Percentiles rank a stretch among this genome's conserved stretches.
phyloP scores from a whole-genome alignment of 2,329 filamentous ascomycete genomes.

The Dryadomyces quercivorus region DNA sequence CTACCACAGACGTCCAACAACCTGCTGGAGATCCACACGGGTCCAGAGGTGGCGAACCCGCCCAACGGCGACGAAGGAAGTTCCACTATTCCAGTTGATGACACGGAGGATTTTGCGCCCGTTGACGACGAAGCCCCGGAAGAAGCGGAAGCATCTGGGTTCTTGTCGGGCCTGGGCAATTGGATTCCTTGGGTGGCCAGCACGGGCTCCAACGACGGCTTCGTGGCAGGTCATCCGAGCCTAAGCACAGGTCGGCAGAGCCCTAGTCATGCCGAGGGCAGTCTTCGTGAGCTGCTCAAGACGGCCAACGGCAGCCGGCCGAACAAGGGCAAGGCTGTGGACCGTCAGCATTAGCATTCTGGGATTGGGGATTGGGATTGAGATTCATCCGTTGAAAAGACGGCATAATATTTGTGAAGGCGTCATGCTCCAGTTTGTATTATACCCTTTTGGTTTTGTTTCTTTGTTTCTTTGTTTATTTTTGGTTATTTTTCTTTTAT shows the following conservation, averaged over 20 bases:
- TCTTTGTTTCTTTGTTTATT: no score
- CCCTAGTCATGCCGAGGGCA: conserved; percentile 39
- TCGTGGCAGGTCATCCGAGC: neutral
- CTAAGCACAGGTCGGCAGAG: neutral
- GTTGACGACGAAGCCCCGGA: conserved; percentile 4
- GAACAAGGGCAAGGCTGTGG: conserved; percentile 16
- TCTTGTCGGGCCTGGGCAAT: conserved; percentile 27
- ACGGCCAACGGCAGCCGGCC: conserved; percentile 16
- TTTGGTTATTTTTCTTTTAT: neutral
- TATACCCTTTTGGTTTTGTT: neutral
- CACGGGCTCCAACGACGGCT: neutral
- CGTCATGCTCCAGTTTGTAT: neutral
- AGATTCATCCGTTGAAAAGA: no score
- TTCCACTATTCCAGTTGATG: neutral
- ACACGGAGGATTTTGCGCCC: neutral
- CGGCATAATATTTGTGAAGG: no score
- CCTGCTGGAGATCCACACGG: conserved; percentile 28
- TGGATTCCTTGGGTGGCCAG: conserved; percentile 33
- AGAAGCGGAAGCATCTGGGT: conserved; percentile 6
- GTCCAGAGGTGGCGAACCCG: neutral
- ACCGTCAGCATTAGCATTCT: neutral
- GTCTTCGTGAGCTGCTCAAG: conserved; percentile 39
- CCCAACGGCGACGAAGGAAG: neutral
- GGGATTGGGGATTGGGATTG: neutral
- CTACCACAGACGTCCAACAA: conserved; percentile 42